Conservation (phyloP, 768 basidiomycete species). For the Tephrocybe sp. region DNA sequence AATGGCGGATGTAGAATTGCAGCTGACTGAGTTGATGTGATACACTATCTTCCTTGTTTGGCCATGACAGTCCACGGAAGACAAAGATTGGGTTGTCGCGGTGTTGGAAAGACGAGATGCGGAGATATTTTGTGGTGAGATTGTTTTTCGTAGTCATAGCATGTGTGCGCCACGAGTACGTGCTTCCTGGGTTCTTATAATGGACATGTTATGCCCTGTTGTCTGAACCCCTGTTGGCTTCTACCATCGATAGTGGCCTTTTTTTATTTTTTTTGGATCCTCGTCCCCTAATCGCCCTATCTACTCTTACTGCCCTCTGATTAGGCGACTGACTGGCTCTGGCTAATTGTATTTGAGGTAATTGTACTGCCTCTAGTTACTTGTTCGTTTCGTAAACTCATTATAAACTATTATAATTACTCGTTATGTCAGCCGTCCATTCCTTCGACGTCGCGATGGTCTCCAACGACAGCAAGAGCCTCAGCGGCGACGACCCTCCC, state of each 20-base stretch:
- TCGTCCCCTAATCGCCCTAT: background rate
- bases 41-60: constrained; percentile 4
- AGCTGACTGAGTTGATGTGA: background rate
- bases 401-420: constrained; percentile 13
- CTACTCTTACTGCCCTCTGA: background rate
- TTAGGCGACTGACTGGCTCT: background rate
- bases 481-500: constrained; percentile 31
- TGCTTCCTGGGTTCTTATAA: background rate
- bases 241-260: constrained; percentile 8
- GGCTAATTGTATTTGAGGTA: constrained; percentile 6
- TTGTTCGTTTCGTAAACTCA: constrained; percentile 17
- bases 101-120: constrained; percentile 9
- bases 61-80: constrained; percentile 8
- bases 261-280: constrained; percentile 10
- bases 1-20: no score
- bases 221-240: constrained; percentile 9
- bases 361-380: constrained; percentile 6
- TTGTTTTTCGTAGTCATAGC: constrained; percentile 1
- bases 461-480: constrained; percentile 29
- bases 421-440: constrained; percentile 22
- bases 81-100: constrained; percentile 18
- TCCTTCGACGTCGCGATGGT: constrained; percentile 24
- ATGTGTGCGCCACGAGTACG: constrained; percentile 13
- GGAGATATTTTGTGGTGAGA: constrained; percentile 5
- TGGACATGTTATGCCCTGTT: constrained; percentile 13